A percentile compares a stretch with the other conserved stretches of the same genome.
Evolutionary conservation across 768 basidiomycete species (phyloP).

Genomic region (Mycena galericulata): DNA sequence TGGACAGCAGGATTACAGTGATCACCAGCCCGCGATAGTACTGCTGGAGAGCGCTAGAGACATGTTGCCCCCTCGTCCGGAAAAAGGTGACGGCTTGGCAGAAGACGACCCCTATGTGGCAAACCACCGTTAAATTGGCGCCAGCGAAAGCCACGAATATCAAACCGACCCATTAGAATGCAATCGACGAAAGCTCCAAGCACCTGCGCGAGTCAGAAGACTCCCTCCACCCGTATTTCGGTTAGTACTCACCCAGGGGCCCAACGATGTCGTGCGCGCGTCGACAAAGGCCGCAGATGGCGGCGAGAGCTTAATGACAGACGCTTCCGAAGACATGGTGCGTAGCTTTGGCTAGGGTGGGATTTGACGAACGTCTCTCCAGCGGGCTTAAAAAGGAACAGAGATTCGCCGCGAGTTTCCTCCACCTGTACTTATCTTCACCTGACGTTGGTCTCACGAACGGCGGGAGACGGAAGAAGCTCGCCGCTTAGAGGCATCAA

Average conservation of each 20-base stretch:
- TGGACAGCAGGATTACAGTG: constrained; percentile 4
- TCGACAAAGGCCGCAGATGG: constrained; percentile 29
- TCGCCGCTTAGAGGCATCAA: too few relatives aligned
- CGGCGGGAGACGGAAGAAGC: too few relatives aligned
- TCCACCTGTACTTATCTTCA: too few relatives aligned
- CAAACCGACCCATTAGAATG: constrained; percentile 29
- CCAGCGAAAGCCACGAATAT: neutral
- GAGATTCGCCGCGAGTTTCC: too few relatives aligned
- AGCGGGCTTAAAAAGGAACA: too few relatives aligned
- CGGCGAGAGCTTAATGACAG: constrained; percentile 31
- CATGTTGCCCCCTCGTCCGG: constrained; percentile 2
- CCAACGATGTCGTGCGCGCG: constrained; percentile 24
- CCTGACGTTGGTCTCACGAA: too few relatives aligned
- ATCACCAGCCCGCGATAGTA: constrained; percentile 18
- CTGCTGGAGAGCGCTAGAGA: neutral
- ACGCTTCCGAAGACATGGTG: constrained; percentile 21
- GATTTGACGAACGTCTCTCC: neutral
- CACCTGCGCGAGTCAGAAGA: constrained; percentile 15
- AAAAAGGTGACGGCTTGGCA: constrained; percentile 27
- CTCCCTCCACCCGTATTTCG: neutral
- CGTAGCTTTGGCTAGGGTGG: neutral
- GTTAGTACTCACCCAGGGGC: constrained; percentile 29
- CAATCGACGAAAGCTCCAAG: constrained; percentile 31
- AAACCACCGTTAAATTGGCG: neutral
- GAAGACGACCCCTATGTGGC: constrained; percentile 17